Base-by-base conservation (phyloP, 495 filamentous ascomycete genomes). In the Thozetella sp. region DNA sequence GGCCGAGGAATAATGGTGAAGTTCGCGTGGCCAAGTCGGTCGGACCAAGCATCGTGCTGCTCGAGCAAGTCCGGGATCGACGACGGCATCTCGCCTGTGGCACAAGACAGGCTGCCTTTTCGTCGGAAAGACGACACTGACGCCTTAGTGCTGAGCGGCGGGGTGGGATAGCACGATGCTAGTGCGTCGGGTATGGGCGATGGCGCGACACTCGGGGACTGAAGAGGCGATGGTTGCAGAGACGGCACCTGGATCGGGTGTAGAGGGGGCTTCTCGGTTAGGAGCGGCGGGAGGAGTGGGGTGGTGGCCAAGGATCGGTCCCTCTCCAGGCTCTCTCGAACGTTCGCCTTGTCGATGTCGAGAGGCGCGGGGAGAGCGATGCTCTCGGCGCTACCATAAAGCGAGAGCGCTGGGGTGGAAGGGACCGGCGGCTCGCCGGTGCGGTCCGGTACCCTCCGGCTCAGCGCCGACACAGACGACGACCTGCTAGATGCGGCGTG, bases 1-100 rank as follows among this genome's bases (percentile, higher is more conserved):
- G 93, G 93, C 66, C 86, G 87, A 1, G 93, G 93, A 17, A 87
- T 77, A 61, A 97, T 95, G 65, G 84, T 93, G 74, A 93, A 97
- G 68, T 97, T 96, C 48, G 93, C 92, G 68, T 97, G 93, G 15
- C 93, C 93, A 2, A 97, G 85, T 57, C 86, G 87, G 64, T 86
- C 83, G 4, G 92, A 86, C 93, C 93, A 97, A 57, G 86, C 81
- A 70, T 97, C 93, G 22, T 85, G 79, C 11, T 84, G 82, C 53
- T 90, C 85, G 4, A 84, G 80, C 0, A 91, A 75, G 19, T 83
- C 73, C 3, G 82, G 81, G 12, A 92, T 85, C 9, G 74, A 73
- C 0, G 70, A 69, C 4, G 76, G 71, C 0, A 76, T 57, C 20
- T 82, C 78, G 25, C 65, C 64, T 26, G 68, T 63, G 0, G 62